Percentiles rank a stretch among this genome's conserved stretches.
Evolutionary conservation across 345 rosid species (phyloP).

Genomic region (Populus davidiana): DNA sequence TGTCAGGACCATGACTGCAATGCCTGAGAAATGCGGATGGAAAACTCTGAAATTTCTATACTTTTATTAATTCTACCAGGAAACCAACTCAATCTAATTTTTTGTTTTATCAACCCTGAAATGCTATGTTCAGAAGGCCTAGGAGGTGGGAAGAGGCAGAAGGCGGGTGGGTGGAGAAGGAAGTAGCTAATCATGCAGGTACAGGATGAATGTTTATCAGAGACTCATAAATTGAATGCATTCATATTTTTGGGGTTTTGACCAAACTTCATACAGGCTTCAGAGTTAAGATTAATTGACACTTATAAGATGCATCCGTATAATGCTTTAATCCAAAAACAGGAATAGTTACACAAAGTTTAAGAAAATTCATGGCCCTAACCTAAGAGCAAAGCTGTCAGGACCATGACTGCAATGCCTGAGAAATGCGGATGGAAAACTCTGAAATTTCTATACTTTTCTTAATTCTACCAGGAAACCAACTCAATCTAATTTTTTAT

Average conservation of each 20-base stretch:
- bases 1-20: no score
- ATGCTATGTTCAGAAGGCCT: no score
- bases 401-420: neutral
- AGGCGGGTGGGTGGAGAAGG: no score
- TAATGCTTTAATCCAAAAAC: neutral
- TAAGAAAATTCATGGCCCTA: neutral
- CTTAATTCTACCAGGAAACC: neutral
- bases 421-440: neutral
- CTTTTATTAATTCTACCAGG: no score
- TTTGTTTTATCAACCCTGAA: no score
- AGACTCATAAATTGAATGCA: neutral
- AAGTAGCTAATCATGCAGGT: no score
- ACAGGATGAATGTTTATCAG: neutral
- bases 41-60: no score
- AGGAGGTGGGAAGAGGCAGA: no score
- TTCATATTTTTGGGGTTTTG: neutral
- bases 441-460: neutral
- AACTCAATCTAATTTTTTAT: neutral
- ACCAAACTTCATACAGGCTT: neutral
- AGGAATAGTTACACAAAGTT: neutral
- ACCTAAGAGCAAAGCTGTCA: neutral
- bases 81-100: no score
- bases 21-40: no score
- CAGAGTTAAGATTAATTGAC: neutral
- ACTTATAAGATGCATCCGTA: neutral